Base-by-base conservation (phyloP, 257 asterid species). In the Rubia yunnanensis region DNA sequence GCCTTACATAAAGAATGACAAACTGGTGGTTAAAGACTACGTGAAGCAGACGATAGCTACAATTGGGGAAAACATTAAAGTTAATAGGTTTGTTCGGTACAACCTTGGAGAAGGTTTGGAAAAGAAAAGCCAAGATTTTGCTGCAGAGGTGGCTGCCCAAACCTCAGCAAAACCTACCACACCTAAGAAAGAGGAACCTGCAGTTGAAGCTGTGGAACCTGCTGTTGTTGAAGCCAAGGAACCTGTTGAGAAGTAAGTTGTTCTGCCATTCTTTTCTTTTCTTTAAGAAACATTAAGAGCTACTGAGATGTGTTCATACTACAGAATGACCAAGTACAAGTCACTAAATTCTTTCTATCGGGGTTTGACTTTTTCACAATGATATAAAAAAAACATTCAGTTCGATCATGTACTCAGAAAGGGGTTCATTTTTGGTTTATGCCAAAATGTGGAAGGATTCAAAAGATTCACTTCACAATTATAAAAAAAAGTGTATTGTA, bases 141-240 rank as follows among this genome's bases (percentile, higher is more conserved):
- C 98, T 35, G 95, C 98, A 20, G 99, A 94, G 83, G 99, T 94
- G 63, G 98, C 99, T 68, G 96, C 98, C 38, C 99, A 94, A 74
- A 90, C 97, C 77, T 76, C 95, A 11, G 84, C 83, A 38, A 92
- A 84, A 75, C 78, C 89, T 10, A 53, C 62, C 20, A 69, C 81
- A 53, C 54, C 94, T 52, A 85, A 49, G 61, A 81, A 69, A 63
- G 88, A 81, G 71, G 86, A 81, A 73, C 76, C 87, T 58, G 83
- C 80, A 53, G 77, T 76, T 54, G 81, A 83, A 70, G 74, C 84
- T 72, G 74, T 32, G 70, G 95, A 83, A 70, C 67, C 80, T 26
- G 76, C 72, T 50, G 89, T 75, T 49, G 71, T 64, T 75, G 81
- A 83, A 72, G 74, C 84, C 74, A 76, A 44, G 70, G 95, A 83